These are phyloP conservation scores for Clitoria ternatea DNA, from an alignment of 306 rosid genomes.

Conservation along the genomic window DNA sequence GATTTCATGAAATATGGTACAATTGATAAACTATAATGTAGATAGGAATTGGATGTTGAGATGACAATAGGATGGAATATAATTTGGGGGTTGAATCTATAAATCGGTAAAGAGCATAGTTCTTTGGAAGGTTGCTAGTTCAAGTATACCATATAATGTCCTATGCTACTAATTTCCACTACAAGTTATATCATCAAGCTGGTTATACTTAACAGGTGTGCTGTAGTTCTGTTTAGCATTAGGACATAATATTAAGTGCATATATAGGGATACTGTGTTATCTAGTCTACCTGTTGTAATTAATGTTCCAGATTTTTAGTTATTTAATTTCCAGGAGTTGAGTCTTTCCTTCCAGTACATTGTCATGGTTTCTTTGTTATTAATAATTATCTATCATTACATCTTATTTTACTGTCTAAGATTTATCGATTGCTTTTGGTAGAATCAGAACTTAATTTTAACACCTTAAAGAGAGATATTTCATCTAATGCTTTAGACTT, in stretches of 20 bases:
- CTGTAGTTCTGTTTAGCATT: background rate
- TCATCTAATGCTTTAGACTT: background rate
- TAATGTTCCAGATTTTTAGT: background rate
- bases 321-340: background rate
- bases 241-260: background rate
- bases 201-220: too few species aligned
- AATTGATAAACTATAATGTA: too few species aligned
- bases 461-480: background rate
- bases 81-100: too few species aligned
- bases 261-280: background rate
- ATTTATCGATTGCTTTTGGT: background rate
- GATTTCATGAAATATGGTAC: too few species aligned
- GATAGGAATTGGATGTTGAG: too few species aligned
- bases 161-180: slow-evolving; percentile 7
- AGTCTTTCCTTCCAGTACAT: background rate
- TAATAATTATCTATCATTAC: background rate
- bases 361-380: slow-evolving; percentile 1
- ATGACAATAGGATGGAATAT: too few species aligned
- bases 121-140: slow-evolving; percentile 23
- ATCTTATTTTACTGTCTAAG: background rate
- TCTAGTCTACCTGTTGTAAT: background rate
- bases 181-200: slow-evolving; percentile 13
- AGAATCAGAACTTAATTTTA: background rate
- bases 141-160: background rate
- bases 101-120: slow-evolving; percentile 40